phyloP scores from a whole-genome alignment of 306 rosid genomes.

The Cucumis cinereus region DNA sequence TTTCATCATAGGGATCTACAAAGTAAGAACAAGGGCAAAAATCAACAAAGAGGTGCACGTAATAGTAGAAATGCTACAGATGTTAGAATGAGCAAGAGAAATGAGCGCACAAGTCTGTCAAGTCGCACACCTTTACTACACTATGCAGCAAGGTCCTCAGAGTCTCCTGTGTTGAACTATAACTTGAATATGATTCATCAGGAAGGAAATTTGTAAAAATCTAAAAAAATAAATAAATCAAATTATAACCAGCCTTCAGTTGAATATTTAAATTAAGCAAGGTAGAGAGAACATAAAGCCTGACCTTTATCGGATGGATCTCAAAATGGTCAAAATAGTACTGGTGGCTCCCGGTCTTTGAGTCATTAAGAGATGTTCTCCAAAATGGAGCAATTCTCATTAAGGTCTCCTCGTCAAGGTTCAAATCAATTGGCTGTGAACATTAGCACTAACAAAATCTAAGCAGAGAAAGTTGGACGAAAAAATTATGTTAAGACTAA shows the following conservation, averaged over 20 bases:
- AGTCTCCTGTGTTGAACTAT: constrained; percentile 87
- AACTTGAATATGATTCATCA: constrained; percentile 71
- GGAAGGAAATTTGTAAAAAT: constrained; percentile 80
- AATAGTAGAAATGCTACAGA: neutral
- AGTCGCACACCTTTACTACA: constrained; percentile 65
- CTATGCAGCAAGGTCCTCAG: constrained; percentile 82
- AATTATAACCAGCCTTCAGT: constrained; percentile 11
- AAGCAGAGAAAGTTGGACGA: neutral
- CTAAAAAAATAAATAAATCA: constrained; percentile 25
- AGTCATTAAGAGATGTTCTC: constrained; percentile 70
- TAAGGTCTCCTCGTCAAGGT: constrained; percentile 82
- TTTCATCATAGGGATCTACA: constrained; percentile 81
- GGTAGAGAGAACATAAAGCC: constrained; percentile 13
- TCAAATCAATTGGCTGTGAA: constrained; percentile 78
- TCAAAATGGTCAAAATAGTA: constrained; percentile 90
- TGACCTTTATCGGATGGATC: constrained; percentile 90
- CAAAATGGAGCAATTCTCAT: constrained; percentile 83
- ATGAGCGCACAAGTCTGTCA: neutral
- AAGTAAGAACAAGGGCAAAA: constrained; percentile 3
- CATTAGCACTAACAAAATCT: constrained; percentile 15
- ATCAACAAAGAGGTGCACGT: neutral
- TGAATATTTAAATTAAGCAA: constrained; percentile 5
- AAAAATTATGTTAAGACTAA: neutral
- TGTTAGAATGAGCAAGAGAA: neutral
- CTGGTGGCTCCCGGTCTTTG: constrained; percentile 44